Percentiles rank a stretch among this genome's conserved stretches.
Evolutionary conservation across 257 asterid genomes (phyloP).

Genomic region (Solanum bulbocastanum): DNA sequence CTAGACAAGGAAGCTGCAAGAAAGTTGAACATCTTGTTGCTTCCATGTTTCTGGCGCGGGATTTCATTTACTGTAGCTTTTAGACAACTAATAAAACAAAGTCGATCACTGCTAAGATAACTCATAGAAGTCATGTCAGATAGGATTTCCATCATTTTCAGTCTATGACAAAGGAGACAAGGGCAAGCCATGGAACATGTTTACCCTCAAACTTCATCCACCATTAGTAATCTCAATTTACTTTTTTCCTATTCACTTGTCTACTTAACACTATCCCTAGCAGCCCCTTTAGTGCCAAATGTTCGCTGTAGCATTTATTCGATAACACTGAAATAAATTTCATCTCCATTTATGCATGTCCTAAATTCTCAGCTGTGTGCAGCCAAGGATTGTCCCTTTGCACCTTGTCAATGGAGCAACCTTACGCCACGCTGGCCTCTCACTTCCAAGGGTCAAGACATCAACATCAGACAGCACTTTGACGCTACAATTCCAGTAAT

Average conservation of each 20-base stretch:
- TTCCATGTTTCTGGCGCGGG: background rate
- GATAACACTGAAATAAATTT: background rate
- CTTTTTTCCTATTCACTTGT: background rate
- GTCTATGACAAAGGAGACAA: background rate
- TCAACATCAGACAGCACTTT: constrained; percentile 64
- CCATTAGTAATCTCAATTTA: background rate
- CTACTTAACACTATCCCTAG: background rate
- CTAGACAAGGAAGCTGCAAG: background rate
- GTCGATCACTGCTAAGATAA: background rate
- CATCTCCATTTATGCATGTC: background rate
- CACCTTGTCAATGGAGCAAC: constrained; percentile 84
- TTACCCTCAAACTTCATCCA: background rate
- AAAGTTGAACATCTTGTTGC: background rate
- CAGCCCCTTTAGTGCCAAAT: background rate
- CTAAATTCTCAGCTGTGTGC: constrained; percentile 73
- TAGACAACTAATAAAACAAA: background rate
- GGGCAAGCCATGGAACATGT: background rate
- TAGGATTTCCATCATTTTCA: background rate
- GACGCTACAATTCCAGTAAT: constrained; percentile 70
- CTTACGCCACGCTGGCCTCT: constrained; percentile 73
- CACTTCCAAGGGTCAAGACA: constrained; percentile 62
- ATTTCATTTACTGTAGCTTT: background rate
- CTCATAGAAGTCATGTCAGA: background rate
- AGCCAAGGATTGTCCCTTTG: constrained; percentile 83
- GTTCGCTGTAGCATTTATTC: background rate